Percentiles rank a stretch among this genome's conserved stretches.
These are phyloP conservation scores for Trichoderma parareesei DNA, from an alignment of 495 filamentous ascomycete species.

Conservation along the genomic window DNA sequence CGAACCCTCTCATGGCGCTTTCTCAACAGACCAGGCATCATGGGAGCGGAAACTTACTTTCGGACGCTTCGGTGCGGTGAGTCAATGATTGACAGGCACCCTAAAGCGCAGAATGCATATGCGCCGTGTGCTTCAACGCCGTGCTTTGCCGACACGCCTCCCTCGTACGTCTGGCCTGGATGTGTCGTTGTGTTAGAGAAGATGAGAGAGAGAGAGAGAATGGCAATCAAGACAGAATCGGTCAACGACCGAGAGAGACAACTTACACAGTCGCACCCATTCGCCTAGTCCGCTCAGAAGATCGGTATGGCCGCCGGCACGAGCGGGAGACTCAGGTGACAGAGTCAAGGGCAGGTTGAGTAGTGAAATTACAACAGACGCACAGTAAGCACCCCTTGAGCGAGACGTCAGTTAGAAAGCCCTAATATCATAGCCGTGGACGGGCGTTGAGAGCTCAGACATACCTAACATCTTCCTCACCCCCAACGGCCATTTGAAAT, in stretches of 20 bases:
- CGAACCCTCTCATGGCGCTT: conserved; percentile 14
- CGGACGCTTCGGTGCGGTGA: conserved; percentile 62
- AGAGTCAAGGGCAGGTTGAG: conserved; percentile 75
- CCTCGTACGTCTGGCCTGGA: conserved; percentile 86
- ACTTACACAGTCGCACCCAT: conserved; percentile 75
- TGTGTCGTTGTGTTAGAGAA: conserved; percentile 15
- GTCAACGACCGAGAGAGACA: conserved; percentile 10
- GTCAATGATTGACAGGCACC: conserved; percentile 74
- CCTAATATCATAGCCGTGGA: neutral
- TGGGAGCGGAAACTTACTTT: conserved; percentile 37
- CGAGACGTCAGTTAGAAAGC: conserved; percentile 8
- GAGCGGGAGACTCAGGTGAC: conserved; percentile 51
- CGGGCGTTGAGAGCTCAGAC: conserved; percentile 15
- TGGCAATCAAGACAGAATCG: neutral
- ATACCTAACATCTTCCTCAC: conserved; percentile 87
- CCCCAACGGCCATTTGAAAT: conserved; percentile 70
- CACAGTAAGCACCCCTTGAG: conserved; percentile 78
- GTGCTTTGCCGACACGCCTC: conserved; percentile 77
- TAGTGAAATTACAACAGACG: conserved; percentile 70
- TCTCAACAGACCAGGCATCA: conserved; percentile 11
- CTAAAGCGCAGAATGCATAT: conserved; percentile 92
- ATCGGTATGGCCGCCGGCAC: conserved; percentile 33
- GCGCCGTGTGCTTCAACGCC: conserved; percentile 88
- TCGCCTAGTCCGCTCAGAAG: conserved; percentile 64
- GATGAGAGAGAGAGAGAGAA: neutral